phyloP scores from a whole-genome alignment of 1,139 yeast species.

The Debaryomyces coudertii region DNA sequence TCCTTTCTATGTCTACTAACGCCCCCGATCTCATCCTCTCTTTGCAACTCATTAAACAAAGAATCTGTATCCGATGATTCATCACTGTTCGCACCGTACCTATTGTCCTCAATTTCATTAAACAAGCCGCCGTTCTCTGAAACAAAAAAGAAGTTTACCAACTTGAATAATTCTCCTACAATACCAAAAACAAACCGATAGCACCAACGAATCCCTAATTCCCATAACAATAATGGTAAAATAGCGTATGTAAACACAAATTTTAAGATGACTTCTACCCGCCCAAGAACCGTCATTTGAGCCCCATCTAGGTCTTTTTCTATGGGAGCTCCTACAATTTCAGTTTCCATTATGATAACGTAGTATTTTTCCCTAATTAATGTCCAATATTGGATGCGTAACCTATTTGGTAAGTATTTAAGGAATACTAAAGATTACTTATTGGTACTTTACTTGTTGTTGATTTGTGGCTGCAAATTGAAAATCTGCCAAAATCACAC shows the following conservation, averaged over 20 bases:
- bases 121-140: slow-evolving; percentile 3
- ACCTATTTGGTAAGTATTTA: background rate
- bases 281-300: background rate
- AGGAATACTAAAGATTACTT: background rate
- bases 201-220: slow-evolving; percentile 10
- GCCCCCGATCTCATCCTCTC: background rate
- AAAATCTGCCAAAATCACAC: slow-evolving; percentile 9
- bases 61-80: background rate
- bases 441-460: background rate
- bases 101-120: background rate
- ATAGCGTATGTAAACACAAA: slow-evolving; percentile 7
- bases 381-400: background rate
- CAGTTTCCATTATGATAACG: background rate
- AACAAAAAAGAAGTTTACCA: background rate
- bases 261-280: background rate
- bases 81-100: background rate
- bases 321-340: background rate
- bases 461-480: slow-evolving; percentile 13
- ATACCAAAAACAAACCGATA: background rate
- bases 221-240: slow-evolving; percentile 9
- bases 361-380: too few species aligned
- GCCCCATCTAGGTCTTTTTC: background rate
- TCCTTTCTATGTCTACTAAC: background rate
- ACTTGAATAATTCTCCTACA: background rate
- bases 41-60: background rate